A percentile compares a stretch with the other conserved stretches of the same genome.
phyloP scores from a whole-genome alignment of 179 eudicot species.

The Silene coronaria region DNA sequence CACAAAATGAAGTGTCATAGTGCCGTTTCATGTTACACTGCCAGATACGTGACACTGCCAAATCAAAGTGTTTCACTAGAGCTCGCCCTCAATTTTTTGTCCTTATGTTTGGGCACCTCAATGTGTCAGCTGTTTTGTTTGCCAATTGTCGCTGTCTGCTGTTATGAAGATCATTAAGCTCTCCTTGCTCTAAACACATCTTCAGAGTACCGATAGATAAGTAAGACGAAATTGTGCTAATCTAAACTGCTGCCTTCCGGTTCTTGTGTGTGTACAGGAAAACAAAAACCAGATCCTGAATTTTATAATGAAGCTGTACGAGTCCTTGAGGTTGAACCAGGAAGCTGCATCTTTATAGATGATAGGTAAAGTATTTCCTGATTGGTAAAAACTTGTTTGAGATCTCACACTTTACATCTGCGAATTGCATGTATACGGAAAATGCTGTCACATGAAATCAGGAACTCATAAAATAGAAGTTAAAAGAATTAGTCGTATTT shows the following conservation, averaged over 20 bases:
- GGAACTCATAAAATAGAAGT: neutral
- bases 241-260: neutral
- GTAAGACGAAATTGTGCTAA: neutral
- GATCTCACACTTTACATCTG: neutral
- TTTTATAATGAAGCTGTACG: slow-evolving; percentile 54
- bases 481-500: no score
- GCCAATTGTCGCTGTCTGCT: no score
- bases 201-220: neutral
- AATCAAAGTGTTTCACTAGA: no score
- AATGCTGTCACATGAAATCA: neutral
- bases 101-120: no score
- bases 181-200: no score
- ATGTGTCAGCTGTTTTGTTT: no score
- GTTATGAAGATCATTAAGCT: no score
- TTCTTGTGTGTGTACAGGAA: slow-evolving; percentile 41
- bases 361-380: slow-evolving; percentile 48
- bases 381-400: neutral
- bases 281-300: slow-evolving; percentile 71
- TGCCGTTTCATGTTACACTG: no score
- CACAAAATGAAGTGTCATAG: no score
- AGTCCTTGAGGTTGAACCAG: slow-evolving; percentile 54
- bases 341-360: slow-evolving; percentile 72
- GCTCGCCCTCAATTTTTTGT: no score
- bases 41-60: no score
- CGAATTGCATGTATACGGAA: neutral